Evolutionary conservation across 1,284 basidiomycete species (phyloP), one percentile per base, ranked within the genome.

Genomic region (Macrocybe sp.): DNA sequence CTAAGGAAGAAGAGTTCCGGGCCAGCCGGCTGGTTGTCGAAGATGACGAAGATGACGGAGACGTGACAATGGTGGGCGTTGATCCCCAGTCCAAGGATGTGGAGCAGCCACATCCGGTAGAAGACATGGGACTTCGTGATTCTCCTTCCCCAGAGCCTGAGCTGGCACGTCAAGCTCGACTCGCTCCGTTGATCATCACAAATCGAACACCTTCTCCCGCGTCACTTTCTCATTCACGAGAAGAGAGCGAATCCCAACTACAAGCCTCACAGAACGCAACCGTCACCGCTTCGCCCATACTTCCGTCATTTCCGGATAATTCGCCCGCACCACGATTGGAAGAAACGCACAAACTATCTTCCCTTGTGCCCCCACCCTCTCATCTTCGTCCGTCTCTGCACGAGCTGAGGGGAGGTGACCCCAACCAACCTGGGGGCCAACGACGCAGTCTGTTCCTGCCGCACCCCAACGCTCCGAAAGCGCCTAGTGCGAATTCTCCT

Each of bases 381-480:
- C 64, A 64, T 52, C 58, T 59, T 10, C 64, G 60, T 11, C 66
- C 60, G 16, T 65, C 61, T 43, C 59, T 64, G 6, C 54, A 54
- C 10, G 68, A 67, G 37, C 60, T 64, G 34, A 60, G 66, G 10
- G 62, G 57, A 47, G 61, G 57, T 10, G 62, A 52, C 38, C 59
- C 53, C 7, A 62, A 61, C 1, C 55, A 56, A 10, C 57, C 58
- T 10, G 61, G 56, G 28, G 62, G 55, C 10, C 60, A 68, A 44
- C 72, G 75, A 12, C 71, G 68, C 36, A 81, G 74, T 45, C 61
- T 83, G 16, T 89, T 86, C 62, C 69, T 82, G 11, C 86, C 85
- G 0, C 85, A 88, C 57, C 85, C 85, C 0, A 82, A 83, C 56
- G 85, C 85, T 1, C 85, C 85, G 0, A 84, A 81, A 50, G 51